A percentile compares a stretch with the other conserved stretches of the same genome.
phyloP scores from a whole-genome alignment of 2,329 filamentous ascomycete genomes.

The Penicillium brasilianum region DNA sequence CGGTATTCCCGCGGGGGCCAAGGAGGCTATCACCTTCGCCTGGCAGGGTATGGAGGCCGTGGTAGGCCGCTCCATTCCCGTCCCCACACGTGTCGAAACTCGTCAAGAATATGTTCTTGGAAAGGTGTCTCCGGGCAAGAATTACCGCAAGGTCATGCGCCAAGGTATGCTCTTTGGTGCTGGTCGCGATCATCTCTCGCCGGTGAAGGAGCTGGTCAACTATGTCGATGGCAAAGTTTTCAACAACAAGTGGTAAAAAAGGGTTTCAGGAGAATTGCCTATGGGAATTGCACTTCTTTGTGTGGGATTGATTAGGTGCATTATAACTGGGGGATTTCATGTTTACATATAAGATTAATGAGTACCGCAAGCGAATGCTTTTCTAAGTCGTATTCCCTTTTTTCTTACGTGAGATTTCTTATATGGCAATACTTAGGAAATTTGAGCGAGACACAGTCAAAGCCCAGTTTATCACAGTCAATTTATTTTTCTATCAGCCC shows the following conservation, averaged over 20 bases:
- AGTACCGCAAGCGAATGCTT: too few species aligned
- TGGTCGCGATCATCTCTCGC: slow-evolving; percentile 48
- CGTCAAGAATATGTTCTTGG: slow-evolving; percentile 58
- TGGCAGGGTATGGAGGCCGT: slow-evolving; percentile 66
- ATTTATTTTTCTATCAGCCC: too few species aligned
- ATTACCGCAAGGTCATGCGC: slow-evolving; percentile 60
- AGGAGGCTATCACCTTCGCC: slow-evolving; percentile 65
- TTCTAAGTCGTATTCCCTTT: too few species aligned
- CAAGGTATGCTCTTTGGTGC: slow-evolving; percentile 59
- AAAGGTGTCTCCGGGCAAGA: slow-evolving; percentile 60
- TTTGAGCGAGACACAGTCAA: too few species aligned
- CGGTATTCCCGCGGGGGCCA: slow-evolving; percentile 62
- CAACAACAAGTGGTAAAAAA: slow-evolving; percentile 55
- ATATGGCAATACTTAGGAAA: too few species aligned
- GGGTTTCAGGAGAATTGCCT: too few species aligned
- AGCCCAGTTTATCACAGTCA: too few species aligned
- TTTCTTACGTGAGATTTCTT: too few species aligned
- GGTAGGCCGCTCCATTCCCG: slow-evolving; percentile 60
- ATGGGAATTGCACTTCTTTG: too few species aligned
- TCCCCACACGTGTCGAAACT: slow-evolving; percentile 61
- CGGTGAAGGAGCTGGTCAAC: slow-evolving; percentile 59
- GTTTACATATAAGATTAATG: too few species aligned
- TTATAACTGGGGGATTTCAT: too few species aligned
- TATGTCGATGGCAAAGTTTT: slow-evolving; percentile 56
- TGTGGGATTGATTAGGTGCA: too few species aligned